phyloP scores from a whole-genome alignment of 345 rosid species.

The Barbarea vulgaris region DNA sequence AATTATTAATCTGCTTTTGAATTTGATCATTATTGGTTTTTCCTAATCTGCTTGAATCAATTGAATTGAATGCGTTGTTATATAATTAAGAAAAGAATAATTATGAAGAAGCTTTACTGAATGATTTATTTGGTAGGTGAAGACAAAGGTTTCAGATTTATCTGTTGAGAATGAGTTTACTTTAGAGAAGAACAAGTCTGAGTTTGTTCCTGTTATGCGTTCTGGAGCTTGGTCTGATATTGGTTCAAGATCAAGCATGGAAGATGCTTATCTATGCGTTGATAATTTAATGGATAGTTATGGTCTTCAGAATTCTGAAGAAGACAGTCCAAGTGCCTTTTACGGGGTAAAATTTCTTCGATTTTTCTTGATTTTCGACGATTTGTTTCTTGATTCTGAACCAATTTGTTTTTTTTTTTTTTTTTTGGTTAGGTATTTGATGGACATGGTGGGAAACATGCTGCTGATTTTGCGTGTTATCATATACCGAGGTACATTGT shows the following conservation, averaged over 20 bases:
- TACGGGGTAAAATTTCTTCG: slow-evolving; percentile 65
- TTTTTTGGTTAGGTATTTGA: slow-evolving; percentile 77
- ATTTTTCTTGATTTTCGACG: neutral
- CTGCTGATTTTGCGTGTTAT: slow-evolving; percentile 75
- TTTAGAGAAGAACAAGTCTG: slow-evolving; percentile 42
- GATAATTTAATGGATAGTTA: slow-evolving; percentile 62
- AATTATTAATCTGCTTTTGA: neutral
- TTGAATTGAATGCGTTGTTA: neutral
- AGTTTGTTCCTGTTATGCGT: slow-evolving; percentile 64
- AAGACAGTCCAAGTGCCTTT: slow-evolving; percentile 71
- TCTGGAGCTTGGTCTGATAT: slow-evolving; percentile 88
- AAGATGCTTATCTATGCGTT: slow-evolving; percentile 68
- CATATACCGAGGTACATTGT: slow-evolving; percentile 73
- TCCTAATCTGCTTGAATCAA: slow-evolving; percentile 11
- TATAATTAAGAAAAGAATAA: neutral
- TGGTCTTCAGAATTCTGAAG: slow-evolving; percentile 46
- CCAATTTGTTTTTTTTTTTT: neutral
- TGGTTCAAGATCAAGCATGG: slow-evolving; percentile 78
- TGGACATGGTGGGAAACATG: slow-evolving; percentile 95
- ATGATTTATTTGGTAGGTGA: slow-evolving; percentile 54
- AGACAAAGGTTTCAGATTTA: slow-evolving; percentile 49
- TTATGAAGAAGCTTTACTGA: slow-evolving; percentile 26
- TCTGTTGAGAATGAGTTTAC: slow-evolving; percentile 46
- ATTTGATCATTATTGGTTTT: slow-evolving; percentile 8
- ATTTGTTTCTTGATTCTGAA: neutral